Base-by-base conservation (phyloP, 768 basidiomycete species). In the Trametes cingulata region DNA sequence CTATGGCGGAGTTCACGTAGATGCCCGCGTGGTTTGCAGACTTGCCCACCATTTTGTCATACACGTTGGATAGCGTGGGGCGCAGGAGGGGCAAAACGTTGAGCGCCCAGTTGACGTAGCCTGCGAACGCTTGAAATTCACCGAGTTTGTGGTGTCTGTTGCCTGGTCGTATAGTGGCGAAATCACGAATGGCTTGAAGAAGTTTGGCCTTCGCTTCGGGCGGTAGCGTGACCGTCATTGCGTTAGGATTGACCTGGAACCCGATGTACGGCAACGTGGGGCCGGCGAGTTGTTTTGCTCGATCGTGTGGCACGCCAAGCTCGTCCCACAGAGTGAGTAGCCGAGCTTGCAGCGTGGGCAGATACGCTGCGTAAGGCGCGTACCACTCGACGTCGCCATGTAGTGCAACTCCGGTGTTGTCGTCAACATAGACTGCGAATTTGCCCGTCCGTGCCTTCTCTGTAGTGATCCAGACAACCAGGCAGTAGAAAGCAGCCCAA, bases 251-350 rank as follows among this genome's bases (percentile, higher is more conserved):
- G 24, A 80, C 75, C 0, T 68, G 25, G 54, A 77, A 76, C 19
- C 80, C 76, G 57, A 80, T 74, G 60, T 80, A 73, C 2, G 65
- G 64, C 14, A 81, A 70, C 0, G 33, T 7, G 0, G 41, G 7
- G 0, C 76, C 77, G 19, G 19, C 74, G 0, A 77, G 9, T 60
- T 82, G 81, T 57, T 81, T 82, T 2, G 50, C 35, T 15, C 67
- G 56, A 12, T 76, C 70, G 62, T 80, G 77, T 0, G 76, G 77
- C 9, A 79, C 67, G 0, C 75, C 71, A 13, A 80, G 63, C 1
- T 68, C 43, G 62, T 81, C 79, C 73, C 75, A 80, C 0, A 81
- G 70, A 1, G 36, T 39, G 0, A 82, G 73, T 1, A 80, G 69
- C 1, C 40, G 22, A 3, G 56, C 68, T 64, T 81, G 80, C 9